A percentile compares a stretch with the other conserved stretches of the same genome.
Evolutionary conservation across 345 rosid species (phyloP).

Genomic region (Ceriops decandra): DNA sequence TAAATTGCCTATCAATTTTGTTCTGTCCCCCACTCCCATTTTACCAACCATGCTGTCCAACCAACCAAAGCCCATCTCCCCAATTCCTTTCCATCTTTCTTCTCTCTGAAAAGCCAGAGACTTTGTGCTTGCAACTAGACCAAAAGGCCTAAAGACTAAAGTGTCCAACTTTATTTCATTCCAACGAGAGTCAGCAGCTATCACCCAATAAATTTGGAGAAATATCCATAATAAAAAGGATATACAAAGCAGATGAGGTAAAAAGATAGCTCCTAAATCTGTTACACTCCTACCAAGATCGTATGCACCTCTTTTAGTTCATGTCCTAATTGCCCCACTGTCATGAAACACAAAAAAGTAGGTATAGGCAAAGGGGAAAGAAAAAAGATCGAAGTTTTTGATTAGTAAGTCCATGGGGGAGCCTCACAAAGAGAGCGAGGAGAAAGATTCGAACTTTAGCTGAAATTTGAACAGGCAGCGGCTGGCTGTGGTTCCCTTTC

Average conservation of each 20-base stretch:
- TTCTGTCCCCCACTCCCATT: slow-evolving; percentile 1
- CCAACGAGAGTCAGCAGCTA: not conserved
- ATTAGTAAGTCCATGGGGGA: not conserved
- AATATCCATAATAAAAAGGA: not conserved
- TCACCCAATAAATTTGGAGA: not conserved
- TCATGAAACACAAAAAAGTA: not conserved
- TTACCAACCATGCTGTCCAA: slow-evolving; percentile 30
- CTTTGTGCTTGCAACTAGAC: slow-evolving; percentile 7
- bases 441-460: slow-evolving; percentile 12
- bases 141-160: not conserved
- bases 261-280: not conserved
- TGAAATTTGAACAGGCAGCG: slow-evolving; percentile 15
- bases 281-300: not conserved
- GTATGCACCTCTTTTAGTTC: not conserved
- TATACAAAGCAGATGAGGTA: not conserved
- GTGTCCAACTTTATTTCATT: slow-evolving; percentile 1
- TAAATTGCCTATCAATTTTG: slow-evolving; percentile 43
- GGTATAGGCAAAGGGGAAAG: slow-evolving; percentile 9
- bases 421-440: not conserved
- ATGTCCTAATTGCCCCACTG: slow-evolving; percentile 2
- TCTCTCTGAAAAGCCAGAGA: not conserved
- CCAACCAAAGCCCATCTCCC: not conserved
- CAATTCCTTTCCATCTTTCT: too few species aligned
- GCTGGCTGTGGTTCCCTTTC: slow-evolving; percentile 16
- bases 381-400: not conserved